Conservation (phyloP, 73 alveolate genomes). For the Tetrahymena elliotti region DNA sequence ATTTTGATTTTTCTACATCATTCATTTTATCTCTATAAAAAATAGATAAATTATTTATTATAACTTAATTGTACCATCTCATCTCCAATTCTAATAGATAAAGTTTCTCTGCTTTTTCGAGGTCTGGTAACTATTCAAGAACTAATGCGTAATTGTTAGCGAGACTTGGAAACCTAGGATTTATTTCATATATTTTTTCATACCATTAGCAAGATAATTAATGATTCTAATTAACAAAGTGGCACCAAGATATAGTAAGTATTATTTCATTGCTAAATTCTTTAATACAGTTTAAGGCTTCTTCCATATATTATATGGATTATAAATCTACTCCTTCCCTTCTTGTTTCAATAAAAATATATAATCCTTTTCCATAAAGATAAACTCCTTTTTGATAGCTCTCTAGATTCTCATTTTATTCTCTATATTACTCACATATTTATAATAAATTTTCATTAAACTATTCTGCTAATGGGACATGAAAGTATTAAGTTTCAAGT, state of each 20-base stretch:
- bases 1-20: not conserved
- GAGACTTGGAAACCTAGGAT: not conserved
- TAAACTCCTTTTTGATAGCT: not conserved
- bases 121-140: not conserved
- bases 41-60: not conserved
- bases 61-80: not conserved
- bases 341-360: not conserved
- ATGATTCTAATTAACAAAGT: not conserved
- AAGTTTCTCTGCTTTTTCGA: not conserved
- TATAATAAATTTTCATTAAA: not conserved
- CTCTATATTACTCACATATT: not conserved
- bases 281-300: not conserved
- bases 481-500: not conserved
- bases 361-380: not conserved
- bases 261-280: not conserved
- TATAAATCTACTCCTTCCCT: not conserved
- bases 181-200: not conserved
- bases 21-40: not conserved
- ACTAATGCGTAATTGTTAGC: not conserved
- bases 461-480: not conserved
- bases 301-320: not conserved
- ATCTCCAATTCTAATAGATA: not conserved
- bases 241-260: not conserved
- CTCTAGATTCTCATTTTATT: not conserved
- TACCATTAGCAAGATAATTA: not conserved